Percentiles rank a stretch among this genome's conserved stretches.
Conservation (phyloP, 306 rosid genomes). For the Vigna angularis region DNA sequence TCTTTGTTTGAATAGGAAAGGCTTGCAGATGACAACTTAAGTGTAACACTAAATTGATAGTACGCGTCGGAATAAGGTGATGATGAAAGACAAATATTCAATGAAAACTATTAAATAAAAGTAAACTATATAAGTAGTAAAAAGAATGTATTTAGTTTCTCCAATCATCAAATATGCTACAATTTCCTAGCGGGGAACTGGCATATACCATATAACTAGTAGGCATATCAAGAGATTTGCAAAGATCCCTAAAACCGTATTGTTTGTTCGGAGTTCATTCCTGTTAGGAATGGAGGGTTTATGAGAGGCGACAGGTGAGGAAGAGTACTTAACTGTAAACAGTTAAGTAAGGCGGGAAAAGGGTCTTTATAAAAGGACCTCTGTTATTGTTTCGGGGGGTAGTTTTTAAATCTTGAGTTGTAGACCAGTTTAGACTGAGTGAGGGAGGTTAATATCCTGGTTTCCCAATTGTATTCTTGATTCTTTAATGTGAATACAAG, state of each 20-base stretch:
- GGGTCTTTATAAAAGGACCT: too few relatives aligned
- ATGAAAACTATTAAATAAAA: background rate
- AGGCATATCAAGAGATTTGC: background rate
- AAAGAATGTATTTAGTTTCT: background rate
- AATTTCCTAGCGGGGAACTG: slow-evolving; percentile 19
- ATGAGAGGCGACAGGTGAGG: too few relatives aligned
- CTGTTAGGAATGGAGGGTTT: too few relatives aligned
- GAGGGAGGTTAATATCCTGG: too few relatives aligned
- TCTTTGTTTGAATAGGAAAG: background rate
- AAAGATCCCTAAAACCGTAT: background rate
- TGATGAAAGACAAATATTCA: background rate
- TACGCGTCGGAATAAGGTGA: background rate
- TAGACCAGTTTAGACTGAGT: too few relatives aligned
- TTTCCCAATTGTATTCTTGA: too few relatives aligned
- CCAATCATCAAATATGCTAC: slow-evolving; percentile 13
- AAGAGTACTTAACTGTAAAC: too few relatives aligned
- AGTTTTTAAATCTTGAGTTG: too few relatives aligned
- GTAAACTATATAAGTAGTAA: background rate
- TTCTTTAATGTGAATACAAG: too few relatives aligned
- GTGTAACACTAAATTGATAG: background rate
- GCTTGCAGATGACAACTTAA: background rate
- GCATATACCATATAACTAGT: background rate
- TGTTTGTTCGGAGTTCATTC: slow-evolving; percentile 3
- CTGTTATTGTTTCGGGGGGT: too few relatives aligned
- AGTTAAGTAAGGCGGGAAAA: too few relatives aligned